Conservation (phyloP, 257 asterid species). For the Vinca minor region DNA sequence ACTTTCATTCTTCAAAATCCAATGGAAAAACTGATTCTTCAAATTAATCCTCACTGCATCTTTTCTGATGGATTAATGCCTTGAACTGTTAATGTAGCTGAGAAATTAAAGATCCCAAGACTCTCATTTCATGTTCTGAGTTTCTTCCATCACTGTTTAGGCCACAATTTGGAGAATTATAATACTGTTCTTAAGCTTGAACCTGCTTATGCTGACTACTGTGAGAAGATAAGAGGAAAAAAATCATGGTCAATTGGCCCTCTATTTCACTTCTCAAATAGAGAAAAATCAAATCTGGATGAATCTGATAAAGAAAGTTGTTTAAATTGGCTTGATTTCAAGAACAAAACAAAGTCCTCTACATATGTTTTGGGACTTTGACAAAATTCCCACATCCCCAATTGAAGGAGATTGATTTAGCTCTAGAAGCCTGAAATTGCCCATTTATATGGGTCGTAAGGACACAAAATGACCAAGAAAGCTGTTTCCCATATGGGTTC, state of each 20-base stretch:
- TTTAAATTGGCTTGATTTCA: conserved; percentile 19
- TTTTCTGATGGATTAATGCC: conserved; percentile 21
- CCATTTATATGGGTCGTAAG: conserved; percentile 22
- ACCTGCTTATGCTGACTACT: conserved; percentile 16
- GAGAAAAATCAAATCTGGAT: not conserved
- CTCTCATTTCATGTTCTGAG: conserved; percentile 13
- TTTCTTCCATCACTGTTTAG: conserved; percentile 13
- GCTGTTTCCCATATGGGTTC: conserved; percentile 20
- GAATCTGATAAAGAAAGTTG: not conserved
- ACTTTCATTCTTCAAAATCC: conserved; percentile 16
- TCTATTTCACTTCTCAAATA: conserved; percentile 18
- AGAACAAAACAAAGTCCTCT: conserved; percentile 9
- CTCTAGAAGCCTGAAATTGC: conserved; percentile 12
- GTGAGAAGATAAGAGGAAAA: conserved; percentile 11
- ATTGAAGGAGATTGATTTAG: conserved; percentile 14
- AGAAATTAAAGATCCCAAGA: conserved; percentile 21
- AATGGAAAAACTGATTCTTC: not conserved
- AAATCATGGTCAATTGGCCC: conserved; percentile 21
- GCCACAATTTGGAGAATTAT: conserved; percentile 8
- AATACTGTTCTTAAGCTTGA: conserved; percentile 20
- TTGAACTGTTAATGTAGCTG: conserved; percentile 26
- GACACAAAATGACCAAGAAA: not conserved
- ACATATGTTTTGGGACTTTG: conserved; percentile 25
- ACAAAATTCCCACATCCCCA: conserved; percentile 14
- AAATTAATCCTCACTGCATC: conserved; percentile 19